Conservation (phyloP, 2,329 filamentous ascomycete genomes). For the Colletotrichum magnum region DNA sequence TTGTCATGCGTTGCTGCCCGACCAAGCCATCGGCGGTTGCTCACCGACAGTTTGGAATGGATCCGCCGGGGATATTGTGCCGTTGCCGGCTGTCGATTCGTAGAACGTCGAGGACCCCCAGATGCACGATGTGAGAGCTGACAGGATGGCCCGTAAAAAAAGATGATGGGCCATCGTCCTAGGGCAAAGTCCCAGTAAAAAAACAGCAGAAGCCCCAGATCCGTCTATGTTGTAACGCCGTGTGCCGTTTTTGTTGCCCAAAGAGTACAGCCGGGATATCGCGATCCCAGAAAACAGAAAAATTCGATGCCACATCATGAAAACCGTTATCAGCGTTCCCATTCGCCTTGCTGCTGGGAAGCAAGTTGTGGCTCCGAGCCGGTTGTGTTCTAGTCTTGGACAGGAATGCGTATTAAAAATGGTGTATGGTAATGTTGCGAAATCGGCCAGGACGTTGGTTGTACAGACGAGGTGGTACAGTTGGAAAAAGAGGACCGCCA, state of each 20-base stretch:
- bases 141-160: constrained; percentile 11
- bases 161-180: background rate
- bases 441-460: constrained; percentile 37
- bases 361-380: constrained; percentile 56
- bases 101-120: constrained; percentile 30
- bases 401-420: constrained; percentile 53
- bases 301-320: constrained; percentile 41
- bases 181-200: constrained; percentile 28
- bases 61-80: constrained; percentile 38
- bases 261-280: constrained; percentile 27
- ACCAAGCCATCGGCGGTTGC: constrained; percentile 31
- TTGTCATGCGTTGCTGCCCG: constrained; percentile 41
- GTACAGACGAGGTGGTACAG: constrained; percentile 38
- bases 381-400: constrained; percentile 51
- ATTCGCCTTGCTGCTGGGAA: constrained; percentile 53
- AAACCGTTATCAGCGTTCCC: constrained; percentile 40
- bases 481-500: constrained; percentile 29
- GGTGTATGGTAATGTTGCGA: constrained; percentile 45
- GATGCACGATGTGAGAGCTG: constrained; percentile 41
- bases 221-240: constrained; percentile 41
- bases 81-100: constrained; percentile 30
- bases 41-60: constrained; percentile 41
- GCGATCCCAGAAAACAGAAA: constrained; percentile 38
- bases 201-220: constrained; percentile 2
- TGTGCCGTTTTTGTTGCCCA: constrained; percentile 33